Percentiles rank a stretch among this genome's conserved stretches.
Evolutionary conservation across 1,139 yeast genomes (phyloP).

Genomic region (Protomyces inundatus): DNA sequence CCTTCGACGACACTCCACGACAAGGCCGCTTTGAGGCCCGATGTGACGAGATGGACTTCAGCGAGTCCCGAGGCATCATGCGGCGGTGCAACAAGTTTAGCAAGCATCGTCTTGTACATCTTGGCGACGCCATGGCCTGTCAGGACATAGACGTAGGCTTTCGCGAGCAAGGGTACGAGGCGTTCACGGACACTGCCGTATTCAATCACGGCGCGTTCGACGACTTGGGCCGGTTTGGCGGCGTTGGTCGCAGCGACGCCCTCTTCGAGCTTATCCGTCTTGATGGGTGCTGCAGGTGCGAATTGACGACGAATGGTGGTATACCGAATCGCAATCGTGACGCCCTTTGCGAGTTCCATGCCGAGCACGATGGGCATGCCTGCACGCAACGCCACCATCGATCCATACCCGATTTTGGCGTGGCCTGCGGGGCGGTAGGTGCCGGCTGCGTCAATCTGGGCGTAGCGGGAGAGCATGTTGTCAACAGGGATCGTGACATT

Average conservation of each 20-base stretch:
- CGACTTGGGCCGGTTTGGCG: neutral
- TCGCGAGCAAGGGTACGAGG: constrained; percentile 17
- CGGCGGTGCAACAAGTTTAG: constrained; percentile 12
- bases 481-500: constrained; percentile 76
- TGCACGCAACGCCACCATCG: constrained; percentile 82
- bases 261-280: constrained; percentile 21
- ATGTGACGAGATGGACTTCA: constrained; percentile 20
- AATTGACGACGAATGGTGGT: constrained; percentile 89
- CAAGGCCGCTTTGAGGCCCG: constrained; percentile 20
- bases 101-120: constrained; percentile 16
- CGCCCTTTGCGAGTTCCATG: constrained; percentile 70
- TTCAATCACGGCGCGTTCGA: constrained; percentile 15
- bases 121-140: constrained; percentile 15
- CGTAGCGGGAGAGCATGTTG: constrained; percentile 74
- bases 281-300: constrained; percentile 37
- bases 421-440: constrained; percentile 63
- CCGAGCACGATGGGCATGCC: constrained; percentile 81
- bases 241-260: neutral
- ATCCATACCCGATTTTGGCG: constrained; percentile 82
- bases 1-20: constrained; percentile 22
- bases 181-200: constrained; percentile 16
- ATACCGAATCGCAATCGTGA: constrained; percentile 80
- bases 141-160: constrained; percentile 12
- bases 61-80: constrained; percentile 24
- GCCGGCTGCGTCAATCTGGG: constrained; percentile 67